Percentiles rank a stretch among this genome's conserved stretches.
Conservation (phyloP, 495 filamentous ascomycete species). For the Darksidea phi region DNA sequence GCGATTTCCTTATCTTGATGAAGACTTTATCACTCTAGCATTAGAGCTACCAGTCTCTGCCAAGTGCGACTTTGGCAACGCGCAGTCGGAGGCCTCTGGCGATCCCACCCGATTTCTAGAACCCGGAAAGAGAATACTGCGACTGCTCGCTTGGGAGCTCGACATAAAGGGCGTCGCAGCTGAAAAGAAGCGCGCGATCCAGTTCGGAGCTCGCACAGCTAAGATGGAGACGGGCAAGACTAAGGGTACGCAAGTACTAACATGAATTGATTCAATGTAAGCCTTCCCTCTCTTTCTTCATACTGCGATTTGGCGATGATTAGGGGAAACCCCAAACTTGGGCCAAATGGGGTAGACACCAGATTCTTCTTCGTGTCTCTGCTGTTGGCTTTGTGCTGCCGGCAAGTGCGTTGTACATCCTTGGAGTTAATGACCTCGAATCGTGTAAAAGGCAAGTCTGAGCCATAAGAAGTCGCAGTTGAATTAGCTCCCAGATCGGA, state of each 20-base stretch:
- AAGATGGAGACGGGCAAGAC: slow-evolving; percentile 47
- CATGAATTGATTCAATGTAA: slow-evolving; percentile 24
- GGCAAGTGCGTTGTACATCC: slow-evolving; percentile 12
- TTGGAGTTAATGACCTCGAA: slow-evolving; percentile 13
- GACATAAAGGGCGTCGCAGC: slow-evolving; percentile 67
- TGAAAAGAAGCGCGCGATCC: slow-evolving; percentile 84
- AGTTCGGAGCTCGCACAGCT: slow-evolving; percentile 47
- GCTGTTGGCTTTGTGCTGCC: neutral
- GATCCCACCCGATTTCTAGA: slow-evolving; percentile 52
- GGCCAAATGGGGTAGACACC: slow-evolving; percentile 25
- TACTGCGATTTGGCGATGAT: slow-evolving; percentile 10
- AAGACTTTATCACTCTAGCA: slow-evolving; percentile 78
- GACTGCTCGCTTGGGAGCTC: slow-evolving; percentile 72
- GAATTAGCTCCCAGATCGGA: neutral
- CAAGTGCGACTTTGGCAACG: slow-evolving; percentile 74
- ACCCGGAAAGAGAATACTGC: slow-evolving; percentile 74
- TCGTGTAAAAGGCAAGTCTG: slow-evolving; percentile 37
- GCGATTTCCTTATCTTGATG: slow-evolving; percentile 90
- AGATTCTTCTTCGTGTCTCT: slow-evolving; percentile 14
- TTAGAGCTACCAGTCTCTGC: slow-evolving; percentile 70
- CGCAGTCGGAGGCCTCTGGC: slow-evolving; percentile 2
- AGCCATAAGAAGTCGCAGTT: neutral
- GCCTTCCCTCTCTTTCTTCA: neutral
- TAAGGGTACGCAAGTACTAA: slow-evolving; percentile 42
- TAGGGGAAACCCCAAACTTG: slow-evolving; percentile 8